phyloP scores from a whole-genome alignment of 1,284 basidiomycete genomes.

The Pseudozyma sp. region DNA sequence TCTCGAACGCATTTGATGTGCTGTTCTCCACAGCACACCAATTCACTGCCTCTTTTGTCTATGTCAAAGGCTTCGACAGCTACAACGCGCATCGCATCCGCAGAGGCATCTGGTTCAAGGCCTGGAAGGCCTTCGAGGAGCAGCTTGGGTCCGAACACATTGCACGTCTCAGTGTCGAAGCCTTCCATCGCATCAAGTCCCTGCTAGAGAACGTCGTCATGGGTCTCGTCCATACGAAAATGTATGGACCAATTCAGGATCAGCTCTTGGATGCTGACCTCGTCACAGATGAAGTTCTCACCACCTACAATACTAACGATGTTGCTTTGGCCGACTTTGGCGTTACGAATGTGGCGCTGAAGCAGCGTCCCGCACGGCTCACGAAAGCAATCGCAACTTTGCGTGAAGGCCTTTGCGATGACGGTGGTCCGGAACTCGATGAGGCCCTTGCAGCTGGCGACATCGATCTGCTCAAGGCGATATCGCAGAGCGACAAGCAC shows the following conservation, averaged over 20 bases:
- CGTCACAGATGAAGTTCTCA: constrained; percentile 30
- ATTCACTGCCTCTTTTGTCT: constrained; percentile 47
- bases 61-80: constrained; percentile 47
- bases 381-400: constrained; percentile 19
- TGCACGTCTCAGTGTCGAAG: constrained; percentile 28
- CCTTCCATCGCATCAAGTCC: constrained; percentile 37
- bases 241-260: constrained; percentile 42
- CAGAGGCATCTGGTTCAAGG: constrained; percentile 46
- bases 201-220: constrained; percentile 49
- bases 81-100: constrained; percentile 51
- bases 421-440: constrained; percentile 25
- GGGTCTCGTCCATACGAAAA: constrained; percentile 45
- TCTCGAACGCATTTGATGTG: constrained; percentile 17
- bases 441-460: constrained; percentile 24
- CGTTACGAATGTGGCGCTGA: constrained; percentile 22
- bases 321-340: constrained; percentile 32
- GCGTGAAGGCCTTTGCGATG: constrained; percentile 18
- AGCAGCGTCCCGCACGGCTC: constrained; percentile 22
- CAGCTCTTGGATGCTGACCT: constrained; percentile 31
- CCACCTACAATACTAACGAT: constrained; percentile 22
- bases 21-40: constrained; percentile 35
- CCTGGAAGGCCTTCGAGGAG: constrained; percentile 45
- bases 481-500: background rate
- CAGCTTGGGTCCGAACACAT: constrained; percentile 28
- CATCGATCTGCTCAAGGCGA: constrained; percentile 1